phyloP scores from a whole-genome alignment of 345 rosid species.

The Lumnitzera racemosa region DNA sequence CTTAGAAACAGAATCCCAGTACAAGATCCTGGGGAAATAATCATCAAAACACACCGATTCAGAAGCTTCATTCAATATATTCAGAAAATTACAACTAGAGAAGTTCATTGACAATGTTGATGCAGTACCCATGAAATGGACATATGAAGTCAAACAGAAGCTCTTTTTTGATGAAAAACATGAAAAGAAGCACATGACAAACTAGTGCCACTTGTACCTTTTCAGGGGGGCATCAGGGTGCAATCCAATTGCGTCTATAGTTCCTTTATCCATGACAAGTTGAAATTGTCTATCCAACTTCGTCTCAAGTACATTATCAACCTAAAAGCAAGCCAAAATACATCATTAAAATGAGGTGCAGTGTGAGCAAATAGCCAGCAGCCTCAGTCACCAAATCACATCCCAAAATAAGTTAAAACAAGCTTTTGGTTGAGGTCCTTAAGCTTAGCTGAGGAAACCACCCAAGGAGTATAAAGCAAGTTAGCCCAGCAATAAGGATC shows the following conservation, averaged over 20 bases:
- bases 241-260: constrained; percentile 94
- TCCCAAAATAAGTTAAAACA: no score
- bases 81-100: background rate
- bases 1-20: constrained; percentile 90
- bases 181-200: background rate
- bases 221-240: constrained; percentile 88
- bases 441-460: no score
- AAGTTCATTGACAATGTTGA: background rate
- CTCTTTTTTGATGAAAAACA: background rate
- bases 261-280: constrained; percentile 95
- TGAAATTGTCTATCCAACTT: constrained; percentile 62
- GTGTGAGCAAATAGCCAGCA: no score
- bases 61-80: background rate
- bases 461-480: no score
- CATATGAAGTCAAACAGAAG: background rate
- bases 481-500: no score
- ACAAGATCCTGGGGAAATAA: constrained; percentile 54
- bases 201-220: constrained; percentile 40
- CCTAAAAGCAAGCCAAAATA: constrained; percentile 30
- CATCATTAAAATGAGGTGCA: no score
- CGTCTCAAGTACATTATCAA: constrained; percentile 83
- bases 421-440: no score
- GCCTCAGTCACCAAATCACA: no score
- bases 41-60: background rate
- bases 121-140: no score